Conservation (phyloP, 257 asterid genomes). For the Knoxia roxburghii region DNA sequence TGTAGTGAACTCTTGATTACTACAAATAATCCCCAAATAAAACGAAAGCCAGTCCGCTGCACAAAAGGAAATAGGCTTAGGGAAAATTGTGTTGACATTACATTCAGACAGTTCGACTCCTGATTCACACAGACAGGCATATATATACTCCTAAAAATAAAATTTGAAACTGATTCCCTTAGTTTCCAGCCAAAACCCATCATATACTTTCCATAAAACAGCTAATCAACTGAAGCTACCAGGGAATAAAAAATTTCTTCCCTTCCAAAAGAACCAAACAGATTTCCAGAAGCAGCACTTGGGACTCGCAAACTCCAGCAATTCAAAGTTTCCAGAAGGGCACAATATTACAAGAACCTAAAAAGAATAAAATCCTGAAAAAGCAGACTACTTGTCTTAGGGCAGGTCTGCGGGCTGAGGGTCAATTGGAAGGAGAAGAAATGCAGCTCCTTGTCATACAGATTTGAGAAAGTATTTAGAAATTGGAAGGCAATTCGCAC, state of each 20-base stretch:
- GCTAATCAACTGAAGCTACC: background rate
- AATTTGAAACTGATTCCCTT: background rate
- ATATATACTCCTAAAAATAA: background rate
- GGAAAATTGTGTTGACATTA: constrained; percentile 1
- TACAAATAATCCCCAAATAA: background rate
- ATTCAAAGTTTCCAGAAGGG: background rate
- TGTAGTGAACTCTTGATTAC: background rate
- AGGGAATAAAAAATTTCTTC: background rate
- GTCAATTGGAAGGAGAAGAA: background rate
- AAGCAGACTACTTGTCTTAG: background rate
- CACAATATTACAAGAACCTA: background rate
- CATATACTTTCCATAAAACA: background rate
- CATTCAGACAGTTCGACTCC: background rate
- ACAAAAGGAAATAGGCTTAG: background rate
- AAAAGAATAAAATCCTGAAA: too few species aligned
- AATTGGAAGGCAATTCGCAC: background rate
- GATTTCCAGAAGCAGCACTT: too few species aligned
- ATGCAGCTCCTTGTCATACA: background rate
- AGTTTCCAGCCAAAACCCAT: background rate
- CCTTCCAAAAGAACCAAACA: background rate
- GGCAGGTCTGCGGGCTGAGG: background rate
- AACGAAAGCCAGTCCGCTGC: background rate
- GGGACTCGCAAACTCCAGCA: too few species aligned
- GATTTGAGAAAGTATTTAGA: background rate
- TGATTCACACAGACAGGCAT: constrained; percentile 1